These are phyloP conservation scores for Phaeosphaeria sp. DNA, from an alignment of 2,329 filamentous ascomycete genomes.

Conservation along the genomic window DNA sequence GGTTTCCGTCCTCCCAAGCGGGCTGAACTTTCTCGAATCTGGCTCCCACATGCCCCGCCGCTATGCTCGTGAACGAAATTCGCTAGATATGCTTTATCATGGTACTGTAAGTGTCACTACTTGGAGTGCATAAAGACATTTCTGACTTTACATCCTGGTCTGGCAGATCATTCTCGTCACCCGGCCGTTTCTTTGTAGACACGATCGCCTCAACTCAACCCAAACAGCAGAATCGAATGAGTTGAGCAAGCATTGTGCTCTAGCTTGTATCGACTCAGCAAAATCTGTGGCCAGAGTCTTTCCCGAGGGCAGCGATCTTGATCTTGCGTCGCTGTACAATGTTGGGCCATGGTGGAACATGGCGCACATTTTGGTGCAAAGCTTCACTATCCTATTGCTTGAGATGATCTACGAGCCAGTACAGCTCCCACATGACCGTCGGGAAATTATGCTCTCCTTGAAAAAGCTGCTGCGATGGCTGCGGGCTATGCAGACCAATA, in stretches of 20 bases:
- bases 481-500: slow-evolving; percentile 35
- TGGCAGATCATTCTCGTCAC: slow-evolving; percentile 40
- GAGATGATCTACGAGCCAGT: slow-evolving; percentile 41
- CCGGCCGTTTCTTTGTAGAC: slow-evolving; percentile 49
- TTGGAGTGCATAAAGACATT: neutral
- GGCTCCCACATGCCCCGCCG: neutral
- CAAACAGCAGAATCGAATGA: slow-evolving; percentile 37
- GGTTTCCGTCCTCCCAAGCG: slow-evolving; percentile 34
- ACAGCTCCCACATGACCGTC: slow-evolving; percentile 21
- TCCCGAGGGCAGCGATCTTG: slow-evolving; percentile 25
- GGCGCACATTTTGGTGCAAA: slow-evolving; percentile 44
- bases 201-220: slow-evolving; percentile 39
- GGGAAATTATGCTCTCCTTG: slow-evolving; percentile 31
- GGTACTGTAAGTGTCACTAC: slow-evolving; percentile 14
- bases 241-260: slow-evolving; percentile 42
- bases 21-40: slow-evolving; percentile 21
- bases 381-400: slow-evolving; percentile 45
- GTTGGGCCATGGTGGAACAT: slow-evolving; percentile 7
- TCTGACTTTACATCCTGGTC: neutral
- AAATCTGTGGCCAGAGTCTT: slow-evolving; percentile 41
- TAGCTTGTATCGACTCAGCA: slow-evolving; percentile 44
- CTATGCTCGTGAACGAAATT: slow-evolving; percentile 20
- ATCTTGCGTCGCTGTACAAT: slow-evolving; percentile 20
- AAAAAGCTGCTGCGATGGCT: slow-evolving; percentile 46
- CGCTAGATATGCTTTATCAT: slow-evolving; percentile 27